Conservation (phyloP, 2,329 filamentous ascomycete genomes). For the Pseudophaeomoniella oleicola region DNA sequence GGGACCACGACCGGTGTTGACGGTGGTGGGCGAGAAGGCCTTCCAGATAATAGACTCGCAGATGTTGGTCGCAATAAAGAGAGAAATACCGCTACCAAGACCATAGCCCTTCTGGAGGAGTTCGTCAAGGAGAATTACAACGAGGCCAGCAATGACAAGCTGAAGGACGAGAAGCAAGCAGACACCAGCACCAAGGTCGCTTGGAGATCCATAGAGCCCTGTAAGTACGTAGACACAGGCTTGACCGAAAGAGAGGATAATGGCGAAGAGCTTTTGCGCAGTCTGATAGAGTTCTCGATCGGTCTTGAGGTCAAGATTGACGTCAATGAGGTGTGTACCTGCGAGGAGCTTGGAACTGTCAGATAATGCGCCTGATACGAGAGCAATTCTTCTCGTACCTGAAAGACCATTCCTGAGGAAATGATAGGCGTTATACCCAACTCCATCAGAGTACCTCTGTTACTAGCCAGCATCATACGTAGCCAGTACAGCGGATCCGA, state of each 20-base stretch:
- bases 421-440: slow-evolving; percentile 97
- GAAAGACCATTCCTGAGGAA: slow-evolving; percentile 99
- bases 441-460: slow-evolving; percentile 91
- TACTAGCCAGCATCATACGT: slow-evolving; percentile 99
- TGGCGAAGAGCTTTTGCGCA: slow-evolving; percentile 95
- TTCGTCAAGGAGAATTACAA: slow-evolving; percentile 98
- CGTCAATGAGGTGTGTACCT: slow-evolving; percentile 98
- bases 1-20: slow-evolving; percentile 97
- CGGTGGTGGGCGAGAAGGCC: slow-evolving; percentile 96
- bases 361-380: too few relatives aligned
- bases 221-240: slow-evolving; percentile 97
- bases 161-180: slow-evolving; percentile 97
- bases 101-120: slow-evolving; percentile 98
- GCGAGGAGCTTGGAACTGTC: slow-evolving; percentile 55
- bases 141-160: slow-evolving; percentile 91
- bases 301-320: slow-evolving; percentile 99
- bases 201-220: slow-evolving; percentile 91
- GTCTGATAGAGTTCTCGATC: slow-evolving; percentile 99
- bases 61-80: slow-evolving; percentile 99
- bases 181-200: slow-evolving; percentile 92
- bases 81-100: slow-evolving; percentile 93
- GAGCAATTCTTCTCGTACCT: slow-evolving; percentile 44
- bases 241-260: slow-evolving; percentile 94
- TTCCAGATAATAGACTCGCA: slow-evolving; percentile 99
- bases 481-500: slow-evolving; percentile 99